These are phyloP conservation scores for Pleomassaria siparia DNA, from an alignment of 2,329 filamentous ascomycete species.

Conservation along the genomic window DNA sequence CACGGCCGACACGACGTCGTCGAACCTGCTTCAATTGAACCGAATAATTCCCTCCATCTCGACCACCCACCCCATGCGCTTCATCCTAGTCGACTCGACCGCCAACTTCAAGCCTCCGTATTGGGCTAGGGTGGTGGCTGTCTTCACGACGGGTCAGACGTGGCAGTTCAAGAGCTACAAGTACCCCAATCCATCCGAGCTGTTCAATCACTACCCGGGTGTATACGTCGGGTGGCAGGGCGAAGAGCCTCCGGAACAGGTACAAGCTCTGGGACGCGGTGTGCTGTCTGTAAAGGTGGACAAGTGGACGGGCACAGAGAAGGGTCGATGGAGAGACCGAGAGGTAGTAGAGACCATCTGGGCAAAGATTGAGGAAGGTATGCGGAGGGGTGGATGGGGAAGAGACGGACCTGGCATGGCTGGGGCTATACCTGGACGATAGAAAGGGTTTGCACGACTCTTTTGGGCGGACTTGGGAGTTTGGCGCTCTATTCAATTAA, in stretches of 20 bases:
- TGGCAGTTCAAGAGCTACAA: conserved; percentile 99
- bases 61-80: conserved; percentile 75
- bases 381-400: conserved; percentile 82
- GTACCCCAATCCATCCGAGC: conserved; percentile 83
- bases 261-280: conserved; percentile 82
- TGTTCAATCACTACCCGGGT: conserved; percentile 86
- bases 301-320: conserved; percentile 64
- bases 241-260: conserved; percentile 74
- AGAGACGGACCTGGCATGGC: conserved; percentile 63
- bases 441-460: background rate
- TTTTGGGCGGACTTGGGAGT: background rate
- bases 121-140: conserved; percentile 91
- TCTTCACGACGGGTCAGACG: conserved; percentile 95
- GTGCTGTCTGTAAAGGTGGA: conserved; percentile 82
- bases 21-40: conserved; percentile 83
- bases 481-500: too few relatives aligned
- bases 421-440: conserved; percentile 14
- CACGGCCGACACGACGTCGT: conserved; percentile 60
- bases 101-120: conserved; percentile 98
- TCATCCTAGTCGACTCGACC: conserved; percentile 91
- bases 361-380: conserved; percentile 83
- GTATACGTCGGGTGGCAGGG: conserved; percentile 91
- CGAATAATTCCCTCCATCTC: conserved; percentile 72
- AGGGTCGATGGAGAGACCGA: conserved; percentile 76
- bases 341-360: conserved; percentile 93